Evolutionary conservation across 2,329 filamentous ascomycete species (phyloP), one percentile per base, ranked within the genome.

Genomic region (Paraconiothyrium brasiliense): DNA sequence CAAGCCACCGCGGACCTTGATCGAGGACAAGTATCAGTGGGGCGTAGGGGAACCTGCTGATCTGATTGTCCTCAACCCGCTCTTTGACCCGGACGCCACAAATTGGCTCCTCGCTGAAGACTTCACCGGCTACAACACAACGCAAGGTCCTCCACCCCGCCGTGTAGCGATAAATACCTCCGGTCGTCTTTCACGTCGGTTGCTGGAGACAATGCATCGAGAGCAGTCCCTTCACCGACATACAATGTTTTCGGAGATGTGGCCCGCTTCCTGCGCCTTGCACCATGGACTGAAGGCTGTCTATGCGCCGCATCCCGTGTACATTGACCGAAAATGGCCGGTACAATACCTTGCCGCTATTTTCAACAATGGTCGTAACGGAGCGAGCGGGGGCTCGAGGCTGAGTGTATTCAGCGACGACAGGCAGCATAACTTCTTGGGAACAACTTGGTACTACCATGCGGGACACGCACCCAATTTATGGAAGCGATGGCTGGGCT

Each of bases 161-260:
- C 86, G 91, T 44, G 88, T 86, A 43, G 86, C 90, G 54, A 91
- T 93, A 73, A 88, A 92, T 63, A 92, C 90, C 2, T 89, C 90
- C 0, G 87, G 85, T 1, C 88, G 91, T 10, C 81, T 93, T 37
- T 90, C 87, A 32, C 85, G 87, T 27, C 85, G 89, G 13, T 82
- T 93, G 1, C 80, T 93, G 6, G 79, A 84, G 49, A 87, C 87
- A 5, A 93, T 94, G 90, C 91, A 94, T 77, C 85, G 91, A 67
- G 90, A 93, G 71, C 90, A 89, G 4, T 88, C 89, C 77, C 83
- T 85, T 32, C 83, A 86, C 68, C 88, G 87, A 65, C 91, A 89
- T 76, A 89, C 83, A 76, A 93, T 90, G 89, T 93, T 92, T 75
- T 87, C 86, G 30, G 91, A 94, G 77, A 94, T 94, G 91, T 93